Evolutionary conservation across 106 monocot species (phyloP).

Genomic region (Phalaenopsis equestris): DNA sequence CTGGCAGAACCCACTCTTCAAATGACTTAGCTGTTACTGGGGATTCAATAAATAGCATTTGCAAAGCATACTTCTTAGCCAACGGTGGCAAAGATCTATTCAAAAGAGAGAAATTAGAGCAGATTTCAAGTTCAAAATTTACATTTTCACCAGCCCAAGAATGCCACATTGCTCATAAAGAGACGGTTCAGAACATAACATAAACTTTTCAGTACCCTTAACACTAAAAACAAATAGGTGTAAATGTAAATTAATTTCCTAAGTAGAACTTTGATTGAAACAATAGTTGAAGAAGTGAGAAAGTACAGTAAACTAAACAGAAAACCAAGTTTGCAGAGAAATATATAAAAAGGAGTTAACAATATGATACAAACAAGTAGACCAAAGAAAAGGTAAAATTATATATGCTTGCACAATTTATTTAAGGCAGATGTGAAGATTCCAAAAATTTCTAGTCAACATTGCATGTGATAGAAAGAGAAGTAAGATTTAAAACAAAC

Average conservation of each 20-base stretch:
- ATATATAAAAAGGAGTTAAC: no score
- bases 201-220: neutral
- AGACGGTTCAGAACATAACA: neutral
- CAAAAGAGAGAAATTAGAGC: neutral
- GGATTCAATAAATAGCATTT: slow-evolving; percentile 71
- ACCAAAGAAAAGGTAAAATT: no score
- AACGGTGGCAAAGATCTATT: slow-evolving; percentile 79
- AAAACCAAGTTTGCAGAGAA: neutral
- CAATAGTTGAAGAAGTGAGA: neutral
- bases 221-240: neutral
- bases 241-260: neutral
- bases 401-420: no score
- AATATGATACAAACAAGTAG: no score
- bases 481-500: no score
- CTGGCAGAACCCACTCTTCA: slow-evolving; percentile 88
- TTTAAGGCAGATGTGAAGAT: no score
- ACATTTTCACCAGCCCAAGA: neutral
- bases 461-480: neutral
- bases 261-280: neutral
- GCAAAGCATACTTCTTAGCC: slow-evolving; percentile 90
- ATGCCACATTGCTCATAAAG: neutral
- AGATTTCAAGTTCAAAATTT: neutral
- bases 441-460: neutral
- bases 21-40: slow-evolving; percentile 58
- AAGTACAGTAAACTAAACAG: neutral